Percentiles rank a stretch among this genome's conserved stretches.
These are phyloP conservation scores for Schizochytrium sp. DNA, from an alignment of 108 stramenopile species.

Conservation along the genomic window DNA sequence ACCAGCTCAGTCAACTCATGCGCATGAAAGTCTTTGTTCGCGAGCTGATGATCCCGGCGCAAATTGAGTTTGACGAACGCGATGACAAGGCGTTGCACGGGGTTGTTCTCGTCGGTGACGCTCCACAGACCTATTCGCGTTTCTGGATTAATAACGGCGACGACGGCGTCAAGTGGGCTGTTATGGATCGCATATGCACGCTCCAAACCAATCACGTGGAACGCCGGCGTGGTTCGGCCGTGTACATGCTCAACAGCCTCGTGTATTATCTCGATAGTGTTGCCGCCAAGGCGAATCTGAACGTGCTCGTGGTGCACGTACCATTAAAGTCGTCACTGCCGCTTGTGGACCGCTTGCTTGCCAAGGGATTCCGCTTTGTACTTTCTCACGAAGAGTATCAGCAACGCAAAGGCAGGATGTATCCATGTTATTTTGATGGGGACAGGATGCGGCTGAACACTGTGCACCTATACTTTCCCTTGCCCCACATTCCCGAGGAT, in stretches of 20 bases:
- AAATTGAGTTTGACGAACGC: neutral
- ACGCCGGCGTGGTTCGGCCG: neutral
- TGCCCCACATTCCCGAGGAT: neutral
- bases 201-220: neutral
- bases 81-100: neutral
- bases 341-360: neutral
- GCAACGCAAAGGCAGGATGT: neutral
- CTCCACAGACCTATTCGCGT: neutral
- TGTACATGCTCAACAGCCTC: neutral
- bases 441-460: neutral
- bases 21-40: neutral
- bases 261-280: neutral
- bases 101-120: neutral
- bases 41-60: neutral
- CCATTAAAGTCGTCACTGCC: neutral
- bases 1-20: neutral
- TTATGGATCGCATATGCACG: neutral
- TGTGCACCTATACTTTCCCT: neutral
- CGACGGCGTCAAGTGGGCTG: neutral
- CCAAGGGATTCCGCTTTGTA: neutral
- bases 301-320: neutral
- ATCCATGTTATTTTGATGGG: neutral
- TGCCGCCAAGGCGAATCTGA: neutral
- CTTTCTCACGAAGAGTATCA: neutral
- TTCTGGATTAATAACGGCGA: neutral